These are phyloP conservation scores for Chiua virens DNA, from an alignment of 768 basidiomycete species.

Conservation along the genomic window DNA sequence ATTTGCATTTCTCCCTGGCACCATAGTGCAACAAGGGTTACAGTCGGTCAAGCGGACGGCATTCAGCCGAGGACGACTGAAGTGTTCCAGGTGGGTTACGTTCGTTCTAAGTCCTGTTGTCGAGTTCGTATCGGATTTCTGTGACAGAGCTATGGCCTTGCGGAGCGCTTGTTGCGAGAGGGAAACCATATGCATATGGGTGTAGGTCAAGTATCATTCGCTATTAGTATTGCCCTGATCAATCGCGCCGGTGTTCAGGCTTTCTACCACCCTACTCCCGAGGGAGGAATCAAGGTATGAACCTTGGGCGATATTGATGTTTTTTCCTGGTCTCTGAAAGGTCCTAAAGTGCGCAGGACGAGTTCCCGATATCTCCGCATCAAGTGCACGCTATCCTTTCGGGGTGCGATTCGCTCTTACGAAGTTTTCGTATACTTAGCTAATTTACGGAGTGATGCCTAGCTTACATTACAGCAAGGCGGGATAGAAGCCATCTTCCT, in stretches of 20 bases:
- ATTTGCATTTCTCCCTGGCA: neutral
- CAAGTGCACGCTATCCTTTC: conserved; percentile 70
- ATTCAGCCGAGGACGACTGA: too few relatives aligned
- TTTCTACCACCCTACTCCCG: conserved; percentile 66
- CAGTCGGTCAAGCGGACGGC: conserved; percentile 56
- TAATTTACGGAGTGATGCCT: neutral
- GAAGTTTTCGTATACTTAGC: neutral
- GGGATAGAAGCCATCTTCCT: conserved; percentile 43
- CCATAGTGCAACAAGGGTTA: conserved; percentile 40
- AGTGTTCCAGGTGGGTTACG: conserved; percentile 38
- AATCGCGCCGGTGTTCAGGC: conserved; percentile 41
- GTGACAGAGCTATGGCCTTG: conserved; percentile 71
- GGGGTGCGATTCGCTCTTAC: conserved; percentile 47
- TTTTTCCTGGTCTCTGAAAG: neutral
- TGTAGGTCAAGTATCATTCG: conserved; percentile 39
- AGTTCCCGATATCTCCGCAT: conserved; percentile 60
- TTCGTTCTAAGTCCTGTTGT: neutral
- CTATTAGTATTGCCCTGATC: neutral
- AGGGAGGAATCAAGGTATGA: too few relatives aligned
- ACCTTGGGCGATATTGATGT: neutral
- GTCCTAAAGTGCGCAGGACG: conserved; percentile 55
- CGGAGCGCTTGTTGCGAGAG: conserved; percentile 59
- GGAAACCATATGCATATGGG: conserved; percentile 70
- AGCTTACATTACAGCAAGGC: conserved; percentile 41
- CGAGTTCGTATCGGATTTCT: neutral